A percentile compares a stretch with the other conserved stretches of the same genome.
Conservation (phyloP, 768 basidiomycete genomes). For the Phlebiopsis flavidoalba region DNA sequence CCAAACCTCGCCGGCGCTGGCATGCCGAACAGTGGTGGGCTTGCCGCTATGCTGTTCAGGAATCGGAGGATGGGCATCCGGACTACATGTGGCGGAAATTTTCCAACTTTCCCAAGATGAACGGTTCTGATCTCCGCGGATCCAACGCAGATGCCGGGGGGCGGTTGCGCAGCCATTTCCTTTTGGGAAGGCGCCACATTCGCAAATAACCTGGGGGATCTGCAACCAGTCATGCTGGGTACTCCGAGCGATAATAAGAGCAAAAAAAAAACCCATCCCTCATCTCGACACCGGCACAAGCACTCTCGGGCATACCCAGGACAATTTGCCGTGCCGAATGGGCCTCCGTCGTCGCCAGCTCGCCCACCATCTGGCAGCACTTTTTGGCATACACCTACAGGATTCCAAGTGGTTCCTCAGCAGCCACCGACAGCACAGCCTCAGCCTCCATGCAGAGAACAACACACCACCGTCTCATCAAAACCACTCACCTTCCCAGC, state of each 20-base stretch:
- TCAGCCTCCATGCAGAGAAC: background rate
- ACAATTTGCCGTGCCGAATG: conserved; percentile 8
- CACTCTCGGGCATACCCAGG: conserved; percentile 46
- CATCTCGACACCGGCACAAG: conserved; percentile 59
- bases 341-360: conserved; percentile 4
- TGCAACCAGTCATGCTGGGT: conserved; percentile 33
- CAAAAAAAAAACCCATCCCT: conserved; percentile 40
- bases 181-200: conserved; percentile 30
- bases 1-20: conserved; percentile 17
- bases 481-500: conserved; percentile 19
- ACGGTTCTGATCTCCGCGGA: conserved; percentile 24
- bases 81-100: background rate
- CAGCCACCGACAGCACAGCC: conserved; percentile 16
- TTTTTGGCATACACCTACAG: conserved; percentile 34
- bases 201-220: conserved; percentile 41
- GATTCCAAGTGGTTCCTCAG: conserved; percentile 28
- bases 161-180: conserved; percentile 26
- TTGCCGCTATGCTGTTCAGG: conserved; percentile 31
- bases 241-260: conserved; percentile 31
- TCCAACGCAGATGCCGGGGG: conserved; percentile 12
- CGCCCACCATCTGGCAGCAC: conserved; percentile 31
- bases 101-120: conserved; percentile 9
- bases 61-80: conserved; percentile 43
- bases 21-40: conserved; percentile 11
- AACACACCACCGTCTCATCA: conserved; percentile 16